Conservation (phyloP, 1,284 basidiomycete genomes). For the Papiliotrema nemorosa region DNA sequence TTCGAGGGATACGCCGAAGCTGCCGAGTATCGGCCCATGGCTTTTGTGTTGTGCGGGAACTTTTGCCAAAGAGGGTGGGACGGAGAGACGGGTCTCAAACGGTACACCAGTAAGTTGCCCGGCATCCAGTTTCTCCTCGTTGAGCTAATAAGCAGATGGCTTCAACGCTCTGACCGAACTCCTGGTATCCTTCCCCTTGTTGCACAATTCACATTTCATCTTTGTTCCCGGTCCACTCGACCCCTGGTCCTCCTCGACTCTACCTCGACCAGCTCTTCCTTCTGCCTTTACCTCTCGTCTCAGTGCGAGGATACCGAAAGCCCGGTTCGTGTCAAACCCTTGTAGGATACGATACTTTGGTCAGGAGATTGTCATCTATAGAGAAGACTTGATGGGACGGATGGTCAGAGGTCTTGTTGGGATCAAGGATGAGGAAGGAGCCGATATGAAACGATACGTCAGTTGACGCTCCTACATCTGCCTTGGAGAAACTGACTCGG, state of each 20-base stretch:
- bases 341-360: constrained; percentile 93
- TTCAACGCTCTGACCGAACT: constrained; percentile 83
- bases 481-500: too few species aligned
- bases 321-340: constrained; percentile 84
- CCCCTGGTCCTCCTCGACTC: constrained; percentile 68
- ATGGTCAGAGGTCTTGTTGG: constrained; percentile 90
- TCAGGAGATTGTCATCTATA: constrained; percentile 90
- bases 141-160: constrained; percentile 58
- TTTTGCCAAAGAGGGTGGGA: constrained; percentile 83
- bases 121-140: background rate
- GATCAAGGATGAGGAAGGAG: constrained; percentile 71
- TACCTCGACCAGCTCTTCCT: constrained; percentile 77
- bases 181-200: constrained; percentile 76
- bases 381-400: constrained; percentile 89
- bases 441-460: constrained; percentile 80
- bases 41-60: constrained; percentile 92
- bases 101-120: constrained; percentile 70
- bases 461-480: constrained; percentile 28
- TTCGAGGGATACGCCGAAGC: constrained; percentile 86
- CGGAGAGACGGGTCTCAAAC: constrained; percentile 69
- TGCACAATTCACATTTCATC: constrained; percentile 79
- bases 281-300: constrained; percentile 67
- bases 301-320: constrained; percentile 66
- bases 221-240: constrained; percentile 93
- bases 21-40: constrained; percentile 74